Base-by-base conservation (phyloP, 192 early-diverging fungal genomes). In the Coemansia nantahalensis region DNA sequence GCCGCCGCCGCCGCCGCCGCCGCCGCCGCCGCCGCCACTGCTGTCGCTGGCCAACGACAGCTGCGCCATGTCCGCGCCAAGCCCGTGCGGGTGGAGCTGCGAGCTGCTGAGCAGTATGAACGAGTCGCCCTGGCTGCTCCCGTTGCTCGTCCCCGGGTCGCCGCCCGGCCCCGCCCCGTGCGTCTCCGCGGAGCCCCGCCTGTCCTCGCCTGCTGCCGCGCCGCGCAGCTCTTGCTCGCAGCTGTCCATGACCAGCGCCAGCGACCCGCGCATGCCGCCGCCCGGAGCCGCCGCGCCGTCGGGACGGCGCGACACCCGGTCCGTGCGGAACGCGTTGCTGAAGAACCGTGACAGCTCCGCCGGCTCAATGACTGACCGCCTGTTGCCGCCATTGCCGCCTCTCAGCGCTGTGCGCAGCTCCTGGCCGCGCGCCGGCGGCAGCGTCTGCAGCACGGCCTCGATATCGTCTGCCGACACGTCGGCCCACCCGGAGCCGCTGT, bases 61-160 rank as follows among this genome's bases (percentile, higher is more conserved):
- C 39, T n/a, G 44, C 24, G 37, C 31, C 9, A 54, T 48, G 14
- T 43, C 50, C 21, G 48, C 26, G 8, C 38, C 39, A 12, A 52
- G 42, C 38, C 16, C 24, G 6, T 41, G 44, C 35, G 63, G 49
- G 2, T 53, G 59, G 15, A 75, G 33, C 43, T 75, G 71, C 19
- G 71, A 67, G 43, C 59, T 67, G 36, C 71, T 75, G 14, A 75
- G 52, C 14, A 75, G 9, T 19, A 75, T 67, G 36, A 75, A 75
- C 30, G 71, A 75, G 31, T 75, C 71, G 42, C 56, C 31, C 40
- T 67, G 71, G 48, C 64, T 75, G 38, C 52, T 45, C 5, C 22
- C 19, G 17, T 45, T 54, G 19, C 51, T 42, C 7, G 39, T 33
- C 0, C 21, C 6, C 4, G 9, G 24, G 1, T 32, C 31, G 11